Evolutionary conservation across 2,329 filamentous ascomycete genomes (phyloP).

Genomic region (Pleurostoma richardsiae): DNA sequence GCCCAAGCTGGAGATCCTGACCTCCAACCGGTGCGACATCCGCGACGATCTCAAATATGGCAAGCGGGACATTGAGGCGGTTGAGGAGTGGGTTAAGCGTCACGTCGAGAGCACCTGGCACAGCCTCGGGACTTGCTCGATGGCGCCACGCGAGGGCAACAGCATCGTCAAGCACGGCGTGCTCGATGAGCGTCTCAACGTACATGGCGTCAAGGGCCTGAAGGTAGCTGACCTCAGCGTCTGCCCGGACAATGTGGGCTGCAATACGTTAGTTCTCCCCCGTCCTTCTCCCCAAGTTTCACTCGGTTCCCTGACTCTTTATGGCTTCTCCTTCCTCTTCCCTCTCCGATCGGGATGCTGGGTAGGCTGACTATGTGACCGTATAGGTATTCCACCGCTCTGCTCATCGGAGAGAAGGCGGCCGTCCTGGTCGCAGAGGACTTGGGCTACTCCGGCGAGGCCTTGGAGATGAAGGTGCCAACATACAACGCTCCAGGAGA

Average conservation of each 20-base stretch:
- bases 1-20: constrained; percentile 43
- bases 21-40: constrained; percentile 57
- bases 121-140: constrained; percentile 63
- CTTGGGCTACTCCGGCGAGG: constrained; percentile 66
- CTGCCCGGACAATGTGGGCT: constrained; percentile 74
- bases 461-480: constrained; percentile 72
- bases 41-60: constrained; percentile 63
- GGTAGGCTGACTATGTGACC: constrained; percentile 5
- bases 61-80: constrained; percentile 53
- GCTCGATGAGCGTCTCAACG: constrained; percentile 70
- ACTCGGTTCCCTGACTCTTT: background rate
- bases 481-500: constrained; percentile 55
- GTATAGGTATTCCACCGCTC: constrained; percentile 59
- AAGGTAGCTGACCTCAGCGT: constrained; percentile 74
- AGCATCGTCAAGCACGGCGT: constrained; percentile 77
- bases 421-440: constrained; percentile 68
- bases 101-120: constrained; percentile 78
- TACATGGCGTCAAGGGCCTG: constrained; percentile 70
- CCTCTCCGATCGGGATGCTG: background rate
- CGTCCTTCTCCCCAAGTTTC: background rate
- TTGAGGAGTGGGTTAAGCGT: constrained; percentile 57
- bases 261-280: constrained; percentile 33
- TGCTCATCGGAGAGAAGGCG: constrained; percentile 72
- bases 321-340: constrained; percentile 1
- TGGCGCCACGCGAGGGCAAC: constrained; percentile 73